Conservation (phyloP, 805 yeast genomes). For the Torulaspora maleeae region DNA sequence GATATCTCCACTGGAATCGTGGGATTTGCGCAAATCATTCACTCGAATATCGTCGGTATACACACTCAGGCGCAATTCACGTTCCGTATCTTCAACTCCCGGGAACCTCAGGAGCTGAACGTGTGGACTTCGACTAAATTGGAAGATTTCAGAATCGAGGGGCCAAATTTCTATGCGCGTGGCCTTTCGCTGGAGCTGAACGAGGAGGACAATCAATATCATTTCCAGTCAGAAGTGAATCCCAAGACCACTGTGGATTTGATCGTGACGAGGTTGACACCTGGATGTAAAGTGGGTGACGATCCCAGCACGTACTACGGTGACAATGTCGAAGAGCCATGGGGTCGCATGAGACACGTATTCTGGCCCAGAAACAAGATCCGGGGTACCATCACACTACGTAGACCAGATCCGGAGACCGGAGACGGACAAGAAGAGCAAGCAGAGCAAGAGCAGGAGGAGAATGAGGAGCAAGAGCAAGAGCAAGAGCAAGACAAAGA, state of each 20-base stretch:
- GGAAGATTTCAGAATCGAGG: slow-evolving; percentile 69
- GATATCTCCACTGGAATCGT: slow-evolving; percentile 56
- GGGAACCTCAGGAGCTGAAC: slow-evolving; percentile 25
- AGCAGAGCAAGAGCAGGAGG: slow-evolving; percentile 5
- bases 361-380: slow-evolving; percentile 92
- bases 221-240: slow-evolving; percentile 60
- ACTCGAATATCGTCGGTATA: slow-evolving; percentile 84
- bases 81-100: slow-evolving; percentile 58
- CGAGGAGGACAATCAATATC: slow-evolving; percentile 49
- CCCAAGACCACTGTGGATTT: slow-evolving; percentile 69
- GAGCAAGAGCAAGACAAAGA: slow-evolving; percentile 9
- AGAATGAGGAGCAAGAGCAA: slow-evolving; percentile 10
- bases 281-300: slow-evolving; percentile 85
- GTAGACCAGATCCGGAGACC: slow-evolving; percentile 22
- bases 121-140: slow-evolving; percentile 91
- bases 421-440: slow-evolving; percentile 12
- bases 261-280: slow-evolving; percentile 53
- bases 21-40: slow-evolving; percentile 93
- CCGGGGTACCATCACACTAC: slow-evolving; percentile 56
- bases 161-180: slow-evolving; percentile 76
- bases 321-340: slow-evolving; percentile 73
- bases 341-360: slow-evolving; percentile 96
- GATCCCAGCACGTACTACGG: slow-evolving; percentile 88
- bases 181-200: slow-evolving; percentile 58
- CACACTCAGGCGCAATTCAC: slow-evolving; percentile 93